Conservation (phyloP, 2,329 filamentous ascomycete genomes). For the Madurella fahalii region DNA sequence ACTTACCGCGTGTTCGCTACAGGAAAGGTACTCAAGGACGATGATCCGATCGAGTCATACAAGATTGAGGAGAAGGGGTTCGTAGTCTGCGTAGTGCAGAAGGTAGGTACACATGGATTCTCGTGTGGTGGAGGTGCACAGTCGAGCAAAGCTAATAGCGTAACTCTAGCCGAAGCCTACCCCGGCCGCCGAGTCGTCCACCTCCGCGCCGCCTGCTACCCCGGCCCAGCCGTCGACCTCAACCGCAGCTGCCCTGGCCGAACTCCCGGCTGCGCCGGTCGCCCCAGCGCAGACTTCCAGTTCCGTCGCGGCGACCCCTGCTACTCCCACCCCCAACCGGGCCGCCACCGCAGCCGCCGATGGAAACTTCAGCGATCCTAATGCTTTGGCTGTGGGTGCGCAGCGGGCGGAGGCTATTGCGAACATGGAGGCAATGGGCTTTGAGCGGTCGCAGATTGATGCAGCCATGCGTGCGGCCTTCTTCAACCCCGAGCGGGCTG, state of each 20-base stretch:
- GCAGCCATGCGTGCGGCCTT: slow-evolving; percentile 93
- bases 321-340: slow-evolving; percentile 42
- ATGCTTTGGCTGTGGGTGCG: slow-evolving; percentile 79
- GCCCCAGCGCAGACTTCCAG: slow-evolving; percentile 41
- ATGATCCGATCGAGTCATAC: slow-evolving; percentile 92
- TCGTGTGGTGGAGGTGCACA: not conserved
- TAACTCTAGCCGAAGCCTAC: slow-evolving; percentile 60
- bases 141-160: too few relatives aligned
- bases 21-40: slow-evolving; percentile 99
- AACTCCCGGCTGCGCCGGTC: slow-evolving; percentile 46
- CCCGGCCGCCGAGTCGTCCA: slow-evolving; percentile 48
- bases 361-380: slow-evolving; percentile 57
- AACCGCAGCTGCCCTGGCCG: slow-evolving; percentile 28
- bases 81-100: slow-evolving; percentile 96
- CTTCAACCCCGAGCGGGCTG: slow-evolving; percentile 94
- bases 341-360: slow-evolving; percentile 37
- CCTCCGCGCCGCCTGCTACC: slow-evolving; percentile 55
- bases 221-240: slow-evolving; percentile 51
- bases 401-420: slow-evolving; percentile 78
- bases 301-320: slow-evolving; percentile 38
- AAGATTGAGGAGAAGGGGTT: slow-evolving; percentile 99
- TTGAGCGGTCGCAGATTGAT: slow-evolving; percentile 82
- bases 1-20: slow-evolving; percentile 26
- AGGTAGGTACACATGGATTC: slow-evolving; percentile 54
- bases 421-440: slow-evolving; percentile 98